Percentiles rank a stretch among this genome's conserved stretches.
These are phyloP conservation scores for Wallemia hederae DNA, from an alignment of 1,284 basidiomycete genomes.

Conservation along the genomic window DNA sequence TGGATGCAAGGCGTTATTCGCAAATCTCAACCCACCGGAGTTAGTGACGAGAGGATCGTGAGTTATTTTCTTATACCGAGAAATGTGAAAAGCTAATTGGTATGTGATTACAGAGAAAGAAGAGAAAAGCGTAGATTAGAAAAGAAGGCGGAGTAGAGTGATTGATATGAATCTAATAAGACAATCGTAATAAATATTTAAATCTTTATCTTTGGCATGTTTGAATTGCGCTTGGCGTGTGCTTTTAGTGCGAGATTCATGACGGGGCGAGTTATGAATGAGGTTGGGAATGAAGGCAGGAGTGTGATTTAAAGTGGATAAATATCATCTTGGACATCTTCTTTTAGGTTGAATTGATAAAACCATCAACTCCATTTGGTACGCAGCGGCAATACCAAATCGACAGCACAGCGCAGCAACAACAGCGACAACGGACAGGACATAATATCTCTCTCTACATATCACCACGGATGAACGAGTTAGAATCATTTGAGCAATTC, in stretches of 20 bases:
- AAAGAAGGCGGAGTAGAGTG: not conserved
- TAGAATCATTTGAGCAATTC: not conserved
- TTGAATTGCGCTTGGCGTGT: not conserved
- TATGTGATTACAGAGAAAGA: not conserved
- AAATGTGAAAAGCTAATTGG: too few relatives aligned
- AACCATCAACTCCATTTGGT: not conserved
- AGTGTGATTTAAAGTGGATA: not conserved
- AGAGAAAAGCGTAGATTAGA: not conserved
- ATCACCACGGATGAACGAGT: not conserved
- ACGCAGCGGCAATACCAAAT: not conserved
- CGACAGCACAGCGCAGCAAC: not conserved
- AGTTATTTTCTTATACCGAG: not conserved
- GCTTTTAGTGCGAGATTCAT: not conserved
- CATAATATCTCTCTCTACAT: not conserved
- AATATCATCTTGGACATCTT: not conserved
- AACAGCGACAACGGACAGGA: not conserved
- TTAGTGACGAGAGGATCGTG: conserved; percentile 45
- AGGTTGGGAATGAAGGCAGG: not conserved
- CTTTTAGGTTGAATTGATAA: not conserved
- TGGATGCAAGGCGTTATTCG: conserved; percentile 59
- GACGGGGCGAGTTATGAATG: not conserved
- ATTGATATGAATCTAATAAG: not conserved
- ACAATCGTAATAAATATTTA: not conserved
- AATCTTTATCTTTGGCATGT: not conserved
- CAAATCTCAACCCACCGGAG: conserved; percentile 53